Conservation (phyloP, 305 asterid species). For the Stenogyne calaminthoides region DNA sequence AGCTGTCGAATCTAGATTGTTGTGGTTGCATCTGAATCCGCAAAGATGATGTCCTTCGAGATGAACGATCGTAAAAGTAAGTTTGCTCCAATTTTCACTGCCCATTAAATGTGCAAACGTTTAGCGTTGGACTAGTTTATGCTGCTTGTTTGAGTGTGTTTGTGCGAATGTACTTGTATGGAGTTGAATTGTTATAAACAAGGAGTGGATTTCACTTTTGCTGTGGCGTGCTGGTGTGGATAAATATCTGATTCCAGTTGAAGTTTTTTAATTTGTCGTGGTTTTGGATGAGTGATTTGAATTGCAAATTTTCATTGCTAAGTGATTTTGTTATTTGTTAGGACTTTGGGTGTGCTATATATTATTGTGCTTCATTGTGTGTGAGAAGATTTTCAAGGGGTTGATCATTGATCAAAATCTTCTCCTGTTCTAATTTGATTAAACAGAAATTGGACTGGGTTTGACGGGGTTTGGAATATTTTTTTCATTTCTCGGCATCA, state of each 20-base stretch:
- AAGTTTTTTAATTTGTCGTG: background rate
- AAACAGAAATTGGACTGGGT: slow-evolving; percentile 89
- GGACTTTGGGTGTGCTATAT: background rate
- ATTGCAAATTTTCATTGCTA: background rate
- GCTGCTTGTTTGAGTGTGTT: background rate
- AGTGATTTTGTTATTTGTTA: background rate
- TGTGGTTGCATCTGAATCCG: slow-evolving; percentile 36
- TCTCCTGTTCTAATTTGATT: slow-evolving; percentile 27
- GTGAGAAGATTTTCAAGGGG: slow-evolving; percentile 1
- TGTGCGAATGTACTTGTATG: background rate
- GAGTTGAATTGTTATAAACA: slow-evolving; percentile 4
- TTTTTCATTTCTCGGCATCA: slow-evolving; percentile 85
- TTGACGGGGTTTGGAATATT: slow-evolving; percentile 95
- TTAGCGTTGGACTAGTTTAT: background rate
- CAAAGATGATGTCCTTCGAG: slow-evolving; percentile 71
- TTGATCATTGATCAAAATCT: slow-evolving; percentile 16
- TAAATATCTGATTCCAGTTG: background rate
- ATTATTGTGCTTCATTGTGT: background rate
- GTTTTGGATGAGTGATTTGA: background rate
- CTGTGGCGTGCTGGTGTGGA: too few species aligned
- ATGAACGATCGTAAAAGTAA: slow-evolving; percentile 82
- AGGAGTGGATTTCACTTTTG: background rate
- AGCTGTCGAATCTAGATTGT: slow-evolving; percentile 15
- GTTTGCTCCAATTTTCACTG: slow-evolving; percentile 26
- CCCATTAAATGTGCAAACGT: background rate